Percentiles rank a stretch among this genome's conserved stretches.
These are phyloP conservation scores for Helenozyma rhizophorensis DNA, from an alignment of 805 yeast species.

Conservation along the genomic window DNA sequence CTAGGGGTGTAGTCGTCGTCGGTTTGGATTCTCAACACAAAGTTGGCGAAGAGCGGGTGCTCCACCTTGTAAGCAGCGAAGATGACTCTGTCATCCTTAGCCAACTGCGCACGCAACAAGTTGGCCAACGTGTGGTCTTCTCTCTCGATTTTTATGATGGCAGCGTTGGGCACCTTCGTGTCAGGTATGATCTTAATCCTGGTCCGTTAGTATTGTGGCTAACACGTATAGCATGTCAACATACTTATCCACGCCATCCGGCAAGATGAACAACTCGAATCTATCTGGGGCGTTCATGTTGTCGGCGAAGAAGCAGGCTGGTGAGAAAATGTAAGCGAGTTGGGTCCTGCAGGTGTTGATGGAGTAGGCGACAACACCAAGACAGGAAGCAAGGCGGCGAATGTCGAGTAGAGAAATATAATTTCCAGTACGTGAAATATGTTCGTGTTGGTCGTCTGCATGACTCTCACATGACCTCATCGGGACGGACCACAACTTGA, in stretches of 20 bases:
- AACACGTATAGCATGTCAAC: constrained; percentile 23
- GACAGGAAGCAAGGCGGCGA: too few species aligned
- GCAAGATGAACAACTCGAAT: constrained; percentile 91
- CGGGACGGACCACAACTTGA: too few species aligned
- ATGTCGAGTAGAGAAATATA: too few species aligned
- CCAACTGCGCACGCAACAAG: constrained; percentile 76
- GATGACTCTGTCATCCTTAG: constrained; percentile 82
- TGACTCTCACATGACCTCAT: too few species aligned
- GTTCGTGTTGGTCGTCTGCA: too few species aligned
- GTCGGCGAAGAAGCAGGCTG: too few species aligned
- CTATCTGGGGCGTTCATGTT: constrained; percentile 98
- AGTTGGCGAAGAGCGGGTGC: constrained; percentile 95
- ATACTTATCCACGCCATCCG: constrained; percentile 95
- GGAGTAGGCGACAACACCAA: too few species aligned
- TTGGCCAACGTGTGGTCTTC: constrained; percentile 98
- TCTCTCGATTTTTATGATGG: constrained; percentile 86
- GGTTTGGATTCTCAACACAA: constrained; percentile 90
- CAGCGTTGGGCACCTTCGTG: constrained; percentile 92
- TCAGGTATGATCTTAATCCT: constrained; percentile 87
- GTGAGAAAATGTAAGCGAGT: too few species aligned
- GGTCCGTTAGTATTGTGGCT: constrained; percentile 14
- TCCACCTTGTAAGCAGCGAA: constrained; percentile 98
- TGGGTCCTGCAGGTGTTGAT: too few species aligned
- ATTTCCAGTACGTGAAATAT: too few species aligned
- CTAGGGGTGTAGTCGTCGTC: constrained; percentile 92